Conservation (phyloP, 2,329 filamentous ascomycete species). For the Epichloe amarillans region DNA sequence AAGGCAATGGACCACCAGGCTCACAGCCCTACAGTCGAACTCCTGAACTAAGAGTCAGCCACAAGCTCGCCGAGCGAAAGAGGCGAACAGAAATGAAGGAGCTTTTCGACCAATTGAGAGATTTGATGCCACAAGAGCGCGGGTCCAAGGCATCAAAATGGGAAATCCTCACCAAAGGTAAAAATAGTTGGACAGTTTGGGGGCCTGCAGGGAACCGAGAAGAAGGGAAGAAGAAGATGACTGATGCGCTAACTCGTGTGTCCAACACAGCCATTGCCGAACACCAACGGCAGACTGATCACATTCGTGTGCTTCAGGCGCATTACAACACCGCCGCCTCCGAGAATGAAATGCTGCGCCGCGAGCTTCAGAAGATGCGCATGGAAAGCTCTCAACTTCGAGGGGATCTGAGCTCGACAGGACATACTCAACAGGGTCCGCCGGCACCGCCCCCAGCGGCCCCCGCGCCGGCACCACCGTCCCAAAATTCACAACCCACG, state of each 20-base stretch:
- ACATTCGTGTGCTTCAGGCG: conserved; percentile 31
- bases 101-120: conserved; percentile 67
- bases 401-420: conserved; percentile 16
- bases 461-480: conserved; percentile 9
- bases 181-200: conserved; percentile 12
- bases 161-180: conserved; percentile 78
- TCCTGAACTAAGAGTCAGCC: conserved; percentile 67
- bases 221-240: neutral
- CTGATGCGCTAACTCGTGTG: neutral
- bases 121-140: conserved; percentile 66
- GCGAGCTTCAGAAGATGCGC: conserved; percentile 33
- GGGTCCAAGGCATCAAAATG: conserved; percentile 81
- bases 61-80: conserved; percentile 76
- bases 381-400: conserved; percentile 36
- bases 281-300: conserved; percentile 41
- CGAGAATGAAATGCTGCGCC: conserved; percentile 35
- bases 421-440: conserved; percentile 12
- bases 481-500: conserved; percentile 6
- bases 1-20: conserved; percentile 34
- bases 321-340: conserved; percentile 28
- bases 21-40: conserved; percentile 71
- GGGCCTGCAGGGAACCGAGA: neutral
- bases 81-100: conserved; percentile 81
- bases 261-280: conserved; percentile 41
- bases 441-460: conserved; percentile 12